phyloP scores from a whole-genome alignment of 148 eudicot genomes.

The Rhododendron simsii region DNA sequence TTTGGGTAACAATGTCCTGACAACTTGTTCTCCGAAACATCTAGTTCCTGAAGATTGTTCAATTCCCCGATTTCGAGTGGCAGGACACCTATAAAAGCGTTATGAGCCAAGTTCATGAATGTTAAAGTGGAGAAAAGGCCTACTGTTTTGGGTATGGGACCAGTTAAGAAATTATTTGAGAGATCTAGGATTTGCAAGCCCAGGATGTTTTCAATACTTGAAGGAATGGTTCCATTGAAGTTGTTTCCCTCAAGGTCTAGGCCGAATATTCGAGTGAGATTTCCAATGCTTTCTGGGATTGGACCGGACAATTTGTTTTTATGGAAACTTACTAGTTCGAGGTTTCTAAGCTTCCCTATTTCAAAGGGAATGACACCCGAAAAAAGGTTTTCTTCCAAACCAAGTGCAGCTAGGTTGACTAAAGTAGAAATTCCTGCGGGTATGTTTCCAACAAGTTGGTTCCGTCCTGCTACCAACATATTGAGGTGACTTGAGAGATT shows the following conservation, averaged over 20 bases:
- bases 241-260: neutral
- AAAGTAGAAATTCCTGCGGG: constrained; percentile 10
- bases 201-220: constrained; percentile 6
- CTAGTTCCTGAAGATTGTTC: constrained; percentile 1
- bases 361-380: constrained; percentile 20
- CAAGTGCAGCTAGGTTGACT: neutral
- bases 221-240: constrained; percentile 20
- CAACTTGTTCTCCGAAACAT: constrained; percentile 1
- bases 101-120: neutral
- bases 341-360: constrained; percentile 13
- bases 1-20: too few species aligned
- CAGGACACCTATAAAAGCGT: neutral
- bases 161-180: constrained; percentile 10
- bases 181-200: constrained; percentile 9
- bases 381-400: neutral
- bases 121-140: neutral
- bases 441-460: constrained; percentile 4
- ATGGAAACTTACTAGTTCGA: neutral
- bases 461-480: neutral
- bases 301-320: constrained; percentile 7
- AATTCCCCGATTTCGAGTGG: neutral
- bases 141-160: constrained; percentile 10
- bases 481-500: constrained; percentile 7
- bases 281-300: constrained; percentile 10
- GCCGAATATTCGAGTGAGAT: constrained; percentile 1